A percentile compares a stretch with the other conserved stretches of the same genome.
These are phyloP conservation scores for Pichia insulana DNA, from an alignment of 805 yeast species.

Conservation along the genomic window DNA sequence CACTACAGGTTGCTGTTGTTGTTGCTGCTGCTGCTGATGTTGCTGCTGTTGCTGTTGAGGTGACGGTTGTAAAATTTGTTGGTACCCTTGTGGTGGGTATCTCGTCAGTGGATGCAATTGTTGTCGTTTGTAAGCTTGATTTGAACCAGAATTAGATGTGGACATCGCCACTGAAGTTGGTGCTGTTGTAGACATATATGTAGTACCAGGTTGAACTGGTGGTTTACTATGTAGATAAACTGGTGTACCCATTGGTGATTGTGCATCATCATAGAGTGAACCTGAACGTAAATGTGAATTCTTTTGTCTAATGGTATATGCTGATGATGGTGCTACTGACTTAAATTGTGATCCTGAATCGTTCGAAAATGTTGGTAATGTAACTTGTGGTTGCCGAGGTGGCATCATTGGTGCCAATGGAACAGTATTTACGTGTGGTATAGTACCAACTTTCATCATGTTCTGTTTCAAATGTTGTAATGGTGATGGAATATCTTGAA, in stretches of 20 bases:
- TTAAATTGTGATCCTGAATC: background rate
- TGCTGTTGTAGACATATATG: no score
- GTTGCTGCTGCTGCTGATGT: background rate
- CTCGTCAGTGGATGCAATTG: background rate
- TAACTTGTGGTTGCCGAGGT: no score
- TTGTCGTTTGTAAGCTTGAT: background rate
- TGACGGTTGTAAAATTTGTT: background rate
- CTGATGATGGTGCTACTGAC: background rate
- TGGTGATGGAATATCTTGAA: constrained; percentile 1
- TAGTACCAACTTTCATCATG: background rate
- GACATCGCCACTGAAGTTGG: background rate
- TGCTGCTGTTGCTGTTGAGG: background rate
- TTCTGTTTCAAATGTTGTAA: constrained; percentile 2
- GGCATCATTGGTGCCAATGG: background rate
- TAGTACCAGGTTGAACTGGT: background rate
- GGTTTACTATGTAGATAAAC: background rate
- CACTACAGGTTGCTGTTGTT: background rate
- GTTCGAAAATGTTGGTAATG: no score
- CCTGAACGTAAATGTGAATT: background rate
- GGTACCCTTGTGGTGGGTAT: background rate
- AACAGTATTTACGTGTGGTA: background rate
- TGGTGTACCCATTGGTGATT: background rate
- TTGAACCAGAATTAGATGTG: background rate
- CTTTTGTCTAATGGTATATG: background rate
- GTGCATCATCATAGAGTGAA: background rate